Base-by-base conservation (phyloP, 768 basidiomycete species). In the Rickenella mellea region DNA sequence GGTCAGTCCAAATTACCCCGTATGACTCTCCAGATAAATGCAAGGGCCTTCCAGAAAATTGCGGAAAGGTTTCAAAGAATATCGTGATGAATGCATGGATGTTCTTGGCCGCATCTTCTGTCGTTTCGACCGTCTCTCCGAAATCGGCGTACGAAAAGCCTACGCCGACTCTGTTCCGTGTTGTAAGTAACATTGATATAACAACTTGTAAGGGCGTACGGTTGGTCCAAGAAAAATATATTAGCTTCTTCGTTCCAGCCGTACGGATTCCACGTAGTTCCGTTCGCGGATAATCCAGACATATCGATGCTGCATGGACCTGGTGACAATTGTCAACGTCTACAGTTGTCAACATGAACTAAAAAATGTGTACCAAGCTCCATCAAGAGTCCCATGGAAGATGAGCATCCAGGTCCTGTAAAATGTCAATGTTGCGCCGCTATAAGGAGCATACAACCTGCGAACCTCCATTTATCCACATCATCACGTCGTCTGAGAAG, bases 31-130 rank as follows among this genome's bases (percentile, higher is more conserved):
- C 87, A 0, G 84, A 69, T 39, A 89, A 66, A 48, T 87, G 83
- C 33, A 90, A 67, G 0, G 73, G 64, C 19, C 85, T 62, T 2
- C 81, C 82, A 37, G 74, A 56, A 58, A 83, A 87, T 48, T 84
- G 72, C 11, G 68, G 65, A 64, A 89, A 91, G 0, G 79, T 78
- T 48, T 87, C 80, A 50, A 87, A 84, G 62, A 88, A 87, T 42
- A 90, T 80, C 2, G 74, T 65, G 41, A 88, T 66, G 59, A 89
- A 89, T 0, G 84, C 79, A 38, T 80, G 69, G 28, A 88, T 65
- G 51, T 89, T 81, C 47, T 72, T 74, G 4, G 84, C 81, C 0
- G 86, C 87, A n/a, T 78, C 78, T 58, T 89, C 85, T 0, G 86
- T 83, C 0, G 81, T 86, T 43, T 74, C 76, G 14, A 85, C 66